Conservation (phyloP, 1,284 basidiomycete species). For the Microbotryum lychnidis-dioicae region DNA sequence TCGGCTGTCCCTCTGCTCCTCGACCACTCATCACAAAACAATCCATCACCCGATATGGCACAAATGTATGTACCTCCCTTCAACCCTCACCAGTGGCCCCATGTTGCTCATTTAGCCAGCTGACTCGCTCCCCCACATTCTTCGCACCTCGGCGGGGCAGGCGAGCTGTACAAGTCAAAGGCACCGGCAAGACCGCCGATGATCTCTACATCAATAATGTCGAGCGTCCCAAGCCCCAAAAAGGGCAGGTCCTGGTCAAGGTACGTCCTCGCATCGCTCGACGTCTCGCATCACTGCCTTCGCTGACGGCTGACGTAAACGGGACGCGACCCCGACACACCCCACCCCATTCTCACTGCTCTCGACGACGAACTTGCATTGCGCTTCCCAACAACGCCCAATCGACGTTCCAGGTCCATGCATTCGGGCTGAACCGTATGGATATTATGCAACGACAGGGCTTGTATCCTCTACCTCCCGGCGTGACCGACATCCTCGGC, state of each 20-base stretch:
- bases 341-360: too few relatives aligned
- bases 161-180: slow-evolving; percentile 28
- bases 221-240: slow-evolving; percentile 19
- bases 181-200: slow-evolving; percentile 12
- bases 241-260: slow-evolving; percentile 31
- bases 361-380: too few relatives aligned
- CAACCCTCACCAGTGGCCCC: neutral
- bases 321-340: too few relatives aligned
- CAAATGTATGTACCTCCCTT: slow-evolving; percentile 8
- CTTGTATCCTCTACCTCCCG: slow-evolving; percentile 65
- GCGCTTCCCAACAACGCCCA: too few relatives aligned
- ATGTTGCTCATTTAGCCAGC: neutral
- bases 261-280: neutral
- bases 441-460: slow-evolving; percentile 52
- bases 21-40: neutral
- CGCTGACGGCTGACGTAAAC: too few relatives aligned
- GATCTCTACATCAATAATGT: slow-evolving; percentile 29
- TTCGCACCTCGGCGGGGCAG: neutral
- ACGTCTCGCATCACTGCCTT: neutral
- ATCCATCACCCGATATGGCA: neutral
- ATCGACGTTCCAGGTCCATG: slow-evolving; percentile 44
- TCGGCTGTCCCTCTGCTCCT: neutral
- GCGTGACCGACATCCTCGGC: slow-evolving; percentile 68
- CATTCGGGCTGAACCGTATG: slow-evolving; percentile 81
- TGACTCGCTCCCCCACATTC: neutral